Conservation (phyloP, 1,139 yeast species). For the Tardiomyces digboiensis region DNA sequence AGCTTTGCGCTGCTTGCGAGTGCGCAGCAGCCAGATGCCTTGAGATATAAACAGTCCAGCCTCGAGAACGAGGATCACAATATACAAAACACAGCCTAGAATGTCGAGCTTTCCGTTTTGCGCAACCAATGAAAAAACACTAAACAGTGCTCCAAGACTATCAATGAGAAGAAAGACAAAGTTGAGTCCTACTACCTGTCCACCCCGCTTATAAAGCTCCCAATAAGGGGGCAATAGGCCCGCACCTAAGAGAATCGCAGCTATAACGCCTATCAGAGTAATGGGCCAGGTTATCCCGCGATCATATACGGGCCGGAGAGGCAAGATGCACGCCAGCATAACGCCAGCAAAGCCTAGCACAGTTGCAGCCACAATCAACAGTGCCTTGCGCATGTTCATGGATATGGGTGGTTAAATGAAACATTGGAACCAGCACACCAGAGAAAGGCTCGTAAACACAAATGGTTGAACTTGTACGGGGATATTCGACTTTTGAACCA, state of each 20-base stretch:
- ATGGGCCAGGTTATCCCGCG: conserved; percentile 63
- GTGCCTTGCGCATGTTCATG: conserved; percentile 32
- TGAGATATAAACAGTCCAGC: conserved; percentile 69
- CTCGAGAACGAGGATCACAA: conserved; percentile 63
- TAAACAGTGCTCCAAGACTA: conserved; percentile 70
- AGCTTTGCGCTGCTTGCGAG: conserved; percentile 22
- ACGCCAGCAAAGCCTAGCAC: conserved; percentile 43
- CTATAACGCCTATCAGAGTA: conserved; percentile 66
- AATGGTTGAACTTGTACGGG: conserved; percentile 85
- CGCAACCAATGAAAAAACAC: conserved; percentile 43
- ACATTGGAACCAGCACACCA: conserved; percentile 60
- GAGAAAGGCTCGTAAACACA: conserved; percentile 64
- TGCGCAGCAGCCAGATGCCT: conserved; percentile 56
- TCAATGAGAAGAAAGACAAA: conserved; percentile 75
- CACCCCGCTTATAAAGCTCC: conserved; percentile 69
- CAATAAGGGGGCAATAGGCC: conserved; percentile 88
- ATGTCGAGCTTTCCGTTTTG: conserved; percentile 42
- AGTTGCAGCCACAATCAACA: conserved; percentile 30
- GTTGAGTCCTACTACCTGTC: conserved; percentile 82
- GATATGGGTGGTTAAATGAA: conserved; percentile 68
- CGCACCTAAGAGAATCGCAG: conserved; percentile 61
- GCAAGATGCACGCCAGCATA: conserved; percentile 63
- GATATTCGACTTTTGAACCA: conserved; percentile 59
- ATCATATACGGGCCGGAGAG: conserved; percentile 54
- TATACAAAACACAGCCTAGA: conserved; percentile 69